Evolutionary conservation across 768 basidiomycete genomes (phyloP).

Genomic region (Boletus coccyginus): DNA sequence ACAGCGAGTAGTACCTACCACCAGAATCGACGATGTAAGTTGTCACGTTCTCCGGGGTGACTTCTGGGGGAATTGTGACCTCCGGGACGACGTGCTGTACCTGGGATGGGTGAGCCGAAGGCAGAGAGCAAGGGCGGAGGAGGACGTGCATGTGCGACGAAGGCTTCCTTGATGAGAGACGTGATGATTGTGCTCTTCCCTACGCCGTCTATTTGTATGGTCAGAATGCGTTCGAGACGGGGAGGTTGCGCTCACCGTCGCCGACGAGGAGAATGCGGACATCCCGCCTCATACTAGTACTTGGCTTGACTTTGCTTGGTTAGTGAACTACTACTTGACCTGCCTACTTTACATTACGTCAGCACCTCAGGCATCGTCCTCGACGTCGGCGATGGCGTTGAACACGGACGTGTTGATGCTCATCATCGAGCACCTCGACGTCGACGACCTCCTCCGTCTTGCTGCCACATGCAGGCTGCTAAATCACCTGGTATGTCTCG

Average conservation of each 20-base stretch:
- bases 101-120: slow-evolving; percentile 39
- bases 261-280: slow-evolving; percentile 92
- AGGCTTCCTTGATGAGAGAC: slow-evolving; percentile 94
- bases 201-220: slow-evolving; percentile 72
- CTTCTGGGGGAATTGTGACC: slow-evolving; percentile 96
- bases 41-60: slow-evolving; percentile 96
- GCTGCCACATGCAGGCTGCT: slow-evolving; percentile 30
- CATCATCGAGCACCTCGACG: slow-evolving; percentile 44
- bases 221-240: background rate
- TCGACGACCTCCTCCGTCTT: slow-evolving; percentile 40
- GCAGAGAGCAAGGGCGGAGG: background rate
- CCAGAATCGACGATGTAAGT: slow-evolving; percentile 98
- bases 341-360: slow-evolving; percentile 13
- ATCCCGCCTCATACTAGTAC: slow-evolving; percentile 79
- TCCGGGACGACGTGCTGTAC: slow-evolving; percentile 95
- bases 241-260: slow-evolving; percentile 61
- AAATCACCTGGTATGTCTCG: slow-evolving; percentile 38
- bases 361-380: slow-evolving; percentile 1
- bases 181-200: slow-evolving; percentile 98
- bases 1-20: slow-evolving; percentile 48
- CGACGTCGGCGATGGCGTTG: slow-evolving; percentile 23
- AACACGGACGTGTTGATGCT: slow-evolving; percentile 58
- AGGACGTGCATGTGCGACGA: slow-evolving; percentile 74
- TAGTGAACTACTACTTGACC: background rate
- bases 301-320: slow-evolving; percentile 16